Evolutionary conservation across 257 asterid genomes (phyloP).

Genomic region (Solanum corneliomulleri): DNA sequence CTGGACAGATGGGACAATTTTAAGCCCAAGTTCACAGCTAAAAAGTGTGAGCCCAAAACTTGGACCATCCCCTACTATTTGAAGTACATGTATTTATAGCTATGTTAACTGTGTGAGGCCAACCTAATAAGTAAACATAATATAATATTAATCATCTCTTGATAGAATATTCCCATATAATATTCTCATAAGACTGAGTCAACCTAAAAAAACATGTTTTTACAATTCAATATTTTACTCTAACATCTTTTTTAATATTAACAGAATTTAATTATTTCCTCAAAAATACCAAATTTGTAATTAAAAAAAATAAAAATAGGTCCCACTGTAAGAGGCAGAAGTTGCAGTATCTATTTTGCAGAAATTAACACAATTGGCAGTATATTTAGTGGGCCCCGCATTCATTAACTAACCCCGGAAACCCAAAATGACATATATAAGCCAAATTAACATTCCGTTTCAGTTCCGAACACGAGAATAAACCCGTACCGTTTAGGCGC

Average conservation of each 20-base stretch:
- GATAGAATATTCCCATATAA: background rate
- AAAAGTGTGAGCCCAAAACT: background rate
- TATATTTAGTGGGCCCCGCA: conserved; percentile 12
- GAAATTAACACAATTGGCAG: background rate
- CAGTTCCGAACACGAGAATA: conserved; percentile 24
- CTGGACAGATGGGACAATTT: background rate
- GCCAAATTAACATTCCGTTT: conserved; percentile 24
- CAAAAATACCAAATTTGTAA: background rate
- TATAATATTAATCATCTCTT: background rate
- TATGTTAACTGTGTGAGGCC: background rate
- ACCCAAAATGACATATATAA: conserved; percentile 21
- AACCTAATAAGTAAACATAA: background rate
- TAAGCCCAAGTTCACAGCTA: background rate
- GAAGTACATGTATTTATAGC: background rate
- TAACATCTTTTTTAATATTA: background rate
- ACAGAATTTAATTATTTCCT: background rate
- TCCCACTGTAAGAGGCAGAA: background rate
- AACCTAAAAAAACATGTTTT: background rate
- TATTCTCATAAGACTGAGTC: background rate
- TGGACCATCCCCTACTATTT: background rate
- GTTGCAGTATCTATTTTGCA: background rate
- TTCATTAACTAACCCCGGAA: conserved; percentile 23
- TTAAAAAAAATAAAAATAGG: background rate
- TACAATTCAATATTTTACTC: background rate
- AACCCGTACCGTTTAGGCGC: background rate